phyloP scores from a whole-genome alignment of 176 grass and related monocot genomes.

The Zizania latifolia region DNA sequence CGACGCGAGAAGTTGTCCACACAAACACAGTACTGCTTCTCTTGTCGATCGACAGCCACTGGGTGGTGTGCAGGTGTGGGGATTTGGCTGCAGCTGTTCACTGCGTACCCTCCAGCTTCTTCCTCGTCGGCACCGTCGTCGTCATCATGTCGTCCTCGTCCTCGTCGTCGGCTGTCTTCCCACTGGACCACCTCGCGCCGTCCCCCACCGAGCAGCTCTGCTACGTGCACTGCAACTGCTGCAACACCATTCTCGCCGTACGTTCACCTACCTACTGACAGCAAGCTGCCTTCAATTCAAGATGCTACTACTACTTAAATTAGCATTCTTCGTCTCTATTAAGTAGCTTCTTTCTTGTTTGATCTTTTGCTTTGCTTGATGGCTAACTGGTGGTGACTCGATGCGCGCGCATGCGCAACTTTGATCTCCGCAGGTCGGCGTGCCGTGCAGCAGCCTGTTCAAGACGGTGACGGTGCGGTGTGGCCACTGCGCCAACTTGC shows the following conservation, averaged over 20 bases:
- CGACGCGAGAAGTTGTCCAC: neutral
- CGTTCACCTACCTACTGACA: constrained; percentile 35
- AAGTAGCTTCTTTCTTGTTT: neutral
- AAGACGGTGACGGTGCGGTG: constrained; percentile 96
- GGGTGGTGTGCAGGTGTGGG: neutral
- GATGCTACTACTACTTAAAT: too few relatives aligned
- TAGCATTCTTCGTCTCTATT: neutral
- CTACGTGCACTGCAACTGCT: constrained; percentile 99
- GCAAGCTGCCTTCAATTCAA: neutral
- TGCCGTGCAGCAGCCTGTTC: constrained; percentile 89
- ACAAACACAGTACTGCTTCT: neutral
- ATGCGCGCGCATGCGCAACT: too few relatives aligned
- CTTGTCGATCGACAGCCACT: neutral
- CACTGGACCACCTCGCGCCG: constrained; percentile 80
- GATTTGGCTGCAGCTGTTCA: neutral
- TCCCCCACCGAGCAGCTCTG: constrained; percentile 97
- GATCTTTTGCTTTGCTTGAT: neutral
- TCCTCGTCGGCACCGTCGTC: neutral
- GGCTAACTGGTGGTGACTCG: neutral
- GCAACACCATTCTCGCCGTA: constrained; percentile 94
- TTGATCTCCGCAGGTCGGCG: constrained; percentile 58
- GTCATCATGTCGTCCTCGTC: constrained; percentile 52
- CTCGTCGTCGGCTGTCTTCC: constrained; percentile 70
- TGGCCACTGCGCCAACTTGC: constrained; percentile 90
- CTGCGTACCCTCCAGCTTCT: too few relatives aligned